Conservation (phyloP, 805 yeast genomes). For the Cyberlindnera maritima region DNA sequence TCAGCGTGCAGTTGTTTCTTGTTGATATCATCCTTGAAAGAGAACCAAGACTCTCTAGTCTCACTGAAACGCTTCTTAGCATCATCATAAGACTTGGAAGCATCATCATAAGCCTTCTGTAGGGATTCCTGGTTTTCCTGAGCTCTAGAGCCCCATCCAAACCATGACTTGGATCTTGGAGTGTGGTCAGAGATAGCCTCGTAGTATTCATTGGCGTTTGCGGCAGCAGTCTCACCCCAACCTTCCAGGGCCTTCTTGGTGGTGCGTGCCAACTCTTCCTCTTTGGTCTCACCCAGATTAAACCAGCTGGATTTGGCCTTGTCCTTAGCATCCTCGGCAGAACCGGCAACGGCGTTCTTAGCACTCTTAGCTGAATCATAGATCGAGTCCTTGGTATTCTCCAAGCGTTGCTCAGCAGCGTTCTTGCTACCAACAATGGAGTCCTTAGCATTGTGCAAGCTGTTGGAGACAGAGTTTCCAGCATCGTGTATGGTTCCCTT, state of each 20-base stretch:
- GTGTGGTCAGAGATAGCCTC: constrained; percentile 18
- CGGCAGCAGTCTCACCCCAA: constrained; percentile 45
- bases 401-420: constrained; percentile 6
- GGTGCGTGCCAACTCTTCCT: constrained; percentile 29
- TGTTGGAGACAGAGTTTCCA: constrained; percentile 5
- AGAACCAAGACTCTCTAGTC: constrained; percentile 31
- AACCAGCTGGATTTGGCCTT: constrained; percentile 13
- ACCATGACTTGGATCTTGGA: constrained; percentile 14
- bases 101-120: constrained; percentile 26
- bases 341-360: constrained; percentile 5
- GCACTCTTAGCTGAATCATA: constrained; percentile 14
- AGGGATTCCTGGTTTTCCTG: constrained; percentile 15
- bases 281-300: constrained; percentile 20
- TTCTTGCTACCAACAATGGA: constrained; percentile 17
- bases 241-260: constrained; percentile 39
- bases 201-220: constrained; percentile 26
- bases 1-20: constrained; percentile 25
- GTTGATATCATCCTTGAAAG: constrained; percentile 25
- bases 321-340: constrained; percentile 11
- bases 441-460: constrained; percentile 19
- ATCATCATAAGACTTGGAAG: constrained; percentile 32
- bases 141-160: constrained; percentile 20
- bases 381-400: constrained; percentile 14
- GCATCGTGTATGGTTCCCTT: constrained; percentile 23
- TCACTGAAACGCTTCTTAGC: constrained; percentile 34